A percentile compares a stretch with the other conserved stretches of the same genome.
Conservation (phyloP, 805 yeast genomes). For the Pichia nanzhaoensis region DNA sequence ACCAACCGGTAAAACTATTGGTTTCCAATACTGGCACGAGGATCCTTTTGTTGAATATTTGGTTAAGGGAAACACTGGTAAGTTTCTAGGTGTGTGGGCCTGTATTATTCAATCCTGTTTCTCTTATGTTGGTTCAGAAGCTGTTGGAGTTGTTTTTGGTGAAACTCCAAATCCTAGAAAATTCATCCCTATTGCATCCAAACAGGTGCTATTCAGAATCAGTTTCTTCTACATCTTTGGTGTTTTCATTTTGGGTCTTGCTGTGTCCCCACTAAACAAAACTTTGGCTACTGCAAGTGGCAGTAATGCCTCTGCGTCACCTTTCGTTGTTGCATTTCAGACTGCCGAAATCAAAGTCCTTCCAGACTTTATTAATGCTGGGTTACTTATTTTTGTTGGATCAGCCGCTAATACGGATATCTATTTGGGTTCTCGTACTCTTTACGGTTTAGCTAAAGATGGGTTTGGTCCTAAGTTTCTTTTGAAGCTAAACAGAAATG, state of each 20-base stretch:
- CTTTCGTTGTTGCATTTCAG: conserved; percentile 64
- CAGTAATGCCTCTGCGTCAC: conserved; percentile 50
- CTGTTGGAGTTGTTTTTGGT: conserved; percentile 70
- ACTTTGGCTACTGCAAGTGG: conserved; percentile 35
- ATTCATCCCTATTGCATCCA: conserved; percentile 65
- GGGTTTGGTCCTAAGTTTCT: conserved; percentile 54
- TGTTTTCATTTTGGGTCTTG: conserved; percentile 59
- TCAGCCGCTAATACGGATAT: conserved; percentile 79
- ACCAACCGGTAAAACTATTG: conserved; percentile 57
- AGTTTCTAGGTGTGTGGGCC: conserved; percentile 63
- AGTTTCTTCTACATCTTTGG: conserved; percentile 58
- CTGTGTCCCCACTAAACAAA: conserved; percentile 67
- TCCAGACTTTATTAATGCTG: conserved; percentile 68
- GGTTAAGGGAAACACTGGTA: conserved; percentile 45
- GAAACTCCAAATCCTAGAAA: conserved; percentile 65
- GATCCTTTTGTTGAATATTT: conserved; percentile 58
- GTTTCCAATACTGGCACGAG: conserved; percentile 77
- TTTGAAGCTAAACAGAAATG: conserved; percentile 40
- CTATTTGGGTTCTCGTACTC: conserved; percentile 62
- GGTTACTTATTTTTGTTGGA: conserved; percentile 57
- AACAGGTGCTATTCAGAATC: conserved; percentile 61
- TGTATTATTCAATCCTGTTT: conserved; percentile 71
- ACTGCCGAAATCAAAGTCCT: conserved; percentile 61
- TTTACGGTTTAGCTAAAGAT: conserved; percentile 57
- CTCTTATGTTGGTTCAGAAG: conserved; percentile 74